Percentiles rank a stretch among this genome's conserved stretches.
phyloP scores from a whole-genome alignment of 805 yeast genomes.

The Cyberlindnera nakhonratchasimensis region DNA sequence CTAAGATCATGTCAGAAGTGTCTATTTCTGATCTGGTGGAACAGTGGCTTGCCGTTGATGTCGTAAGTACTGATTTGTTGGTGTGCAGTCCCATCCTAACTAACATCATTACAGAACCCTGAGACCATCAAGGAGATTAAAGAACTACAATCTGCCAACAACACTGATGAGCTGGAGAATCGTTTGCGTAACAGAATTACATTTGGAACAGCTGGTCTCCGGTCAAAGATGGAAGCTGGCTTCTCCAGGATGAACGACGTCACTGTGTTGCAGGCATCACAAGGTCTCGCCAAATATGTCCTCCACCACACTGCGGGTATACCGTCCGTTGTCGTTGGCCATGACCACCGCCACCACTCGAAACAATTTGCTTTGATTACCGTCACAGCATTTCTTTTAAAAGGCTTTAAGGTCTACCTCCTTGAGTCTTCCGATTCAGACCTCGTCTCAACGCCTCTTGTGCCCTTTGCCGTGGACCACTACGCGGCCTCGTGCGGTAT shows the following conservation, averaged over 20 bases:
- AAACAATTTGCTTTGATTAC: constrained; percentile 73
- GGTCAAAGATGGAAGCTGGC: constrained; percentile 89
- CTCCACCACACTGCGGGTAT: constrained; percentile 28
- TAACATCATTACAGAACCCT: constrained; percentile 25
- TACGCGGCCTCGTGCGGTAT: constrained; percentile 72
- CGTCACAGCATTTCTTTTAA: constrained; percentile 64
- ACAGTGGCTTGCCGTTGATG: constrained; percentile 17
- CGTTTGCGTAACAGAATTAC: constrained; percentile 59
- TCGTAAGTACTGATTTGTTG: constrained; percentile 6
- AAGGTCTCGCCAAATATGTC: constrained; percentile 63
- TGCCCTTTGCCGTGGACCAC: constrained; percentile 78
- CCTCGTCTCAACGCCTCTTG: constrained; percentile 81
- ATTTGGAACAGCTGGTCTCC: constrained; percentile 92
- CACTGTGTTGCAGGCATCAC: constrained; percentile 87
- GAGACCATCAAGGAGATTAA: constrained; percentile 54
- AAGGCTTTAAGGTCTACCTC: constrained; percentile 68
- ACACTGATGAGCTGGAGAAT: constrained; percentile 44
- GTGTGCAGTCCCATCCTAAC: background rate
- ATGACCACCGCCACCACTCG: constrained; percentile 88
- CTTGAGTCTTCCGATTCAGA: constrained; percentile 37
- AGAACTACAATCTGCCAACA: constrained; percentile 35
- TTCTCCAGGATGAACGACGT: constrained; percentile 85
- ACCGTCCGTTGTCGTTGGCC: constrained; percentile 68
- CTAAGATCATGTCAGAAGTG: background rate
- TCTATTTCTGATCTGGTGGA: constrained; percentile 9